These are phyloP conservation scores for Pestalotiopsis sp. DNA, from an alignment of 2,329 filamentous ascomycete genomes.

Conservation along the genomic window DNA sequence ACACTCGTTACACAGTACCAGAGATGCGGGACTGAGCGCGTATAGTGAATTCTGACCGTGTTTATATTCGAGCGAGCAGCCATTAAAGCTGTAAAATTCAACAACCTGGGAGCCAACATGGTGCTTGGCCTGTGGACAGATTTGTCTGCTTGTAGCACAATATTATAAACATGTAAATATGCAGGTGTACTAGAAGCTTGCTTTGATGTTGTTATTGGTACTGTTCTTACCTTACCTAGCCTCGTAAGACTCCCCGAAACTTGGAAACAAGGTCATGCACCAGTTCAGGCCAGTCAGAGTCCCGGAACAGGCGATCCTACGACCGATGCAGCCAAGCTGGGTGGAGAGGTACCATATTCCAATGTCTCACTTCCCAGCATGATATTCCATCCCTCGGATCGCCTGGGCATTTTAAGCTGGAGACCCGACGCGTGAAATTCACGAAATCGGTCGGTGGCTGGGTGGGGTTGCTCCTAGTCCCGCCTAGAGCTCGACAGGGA, in stretches of 20 bases:
- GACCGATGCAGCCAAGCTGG: not conserved
- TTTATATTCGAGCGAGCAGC: not conserved
- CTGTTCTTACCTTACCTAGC: not conserved
- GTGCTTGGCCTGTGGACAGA: not conserved
- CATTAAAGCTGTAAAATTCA: not conserved
- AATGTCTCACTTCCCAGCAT: not conserved
- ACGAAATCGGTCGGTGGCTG: conserved; percentile 5
- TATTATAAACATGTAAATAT: too few relatives aligned
- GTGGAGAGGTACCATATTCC: conserved; percentile 1
- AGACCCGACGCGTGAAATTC: conserved; percentile 6
- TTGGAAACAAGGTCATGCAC: not conserved
- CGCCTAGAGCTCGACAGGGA: conserved; percentile 1
- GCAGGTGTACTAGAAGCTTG: not conserved
- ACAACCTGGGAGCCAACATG: not conserved
- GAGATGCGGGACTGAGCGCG: not conserved
- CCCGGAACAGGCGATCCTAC: conserved; percentile 1
- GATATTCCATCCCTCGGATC: not conserved
- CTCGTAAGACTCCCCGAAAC: not conserved
- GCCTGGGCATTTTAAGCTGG: not conserved
- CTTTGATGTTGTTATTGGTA: not conserved
- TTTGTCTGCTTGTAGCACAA: not conserved
- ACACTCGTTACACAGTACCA: not conserved
- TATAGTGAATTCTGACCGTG: not conserved
- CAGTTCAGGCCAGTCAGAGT: not conserved
- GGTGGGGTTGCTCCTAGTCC: not conserved